Evolutionary conservation across 139 green algal genomes (phyloP), one percentile per base, ranked within the genome.

Genomic region (Nannochloris sp.): DNA sequence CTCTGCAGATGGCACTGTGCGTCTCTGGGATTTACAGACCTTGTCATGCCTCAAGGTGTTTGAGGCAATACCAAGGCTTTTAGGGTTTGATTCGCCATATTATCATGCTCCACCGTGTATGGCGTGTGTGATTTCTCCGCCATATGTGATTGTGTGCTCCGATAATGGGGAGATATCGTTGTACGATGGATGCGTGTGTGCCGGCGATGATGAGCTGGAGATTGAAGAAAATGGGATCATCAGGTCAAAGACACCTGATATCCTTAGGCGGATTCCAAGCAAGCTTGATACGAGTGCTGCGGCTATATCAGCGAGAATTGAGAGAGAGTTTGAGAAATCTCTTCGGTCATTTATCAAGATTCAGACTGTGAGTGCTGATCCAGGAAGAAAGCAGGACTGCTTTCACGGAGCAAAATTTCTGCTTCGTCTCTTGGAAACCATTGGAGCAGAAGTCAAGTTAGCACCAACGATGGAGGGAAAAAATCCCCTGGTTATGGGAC

Each of bases 341-440:
- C 81, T 97, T 62, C 66, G 76, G 13, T 74, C 89, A 11, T 95
- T 97, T 70, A 84, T 96, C 57, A 68, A 72, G 36, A 86, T 97
- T 53, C 70, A 50, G 57, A 93, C 79, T 62, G 80, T 93, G 8
- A 83, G 67, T 59, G 62, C 59, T 36, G 79, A 86, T 66, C 73
- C 74, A 1, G 56, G 49, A 6, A 53, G 82, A 23, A 76, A 67
- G 12, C 88, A 95, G 44, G 87, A 95, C 57, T 93, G 90, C 74
- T 91, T 92, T 65, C 68, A 72, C 14, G 90, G 82, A 10, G 90
- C 91, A 62, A 95, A 93, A 75, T 96, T 89, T 73, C 65, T 96
- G 53, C 75, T 83, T 25, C 73, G 81, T 31, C 78, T 95, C 63
- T 75, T 97, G 37, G 87, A 97, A 73, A 46, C 30, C 14, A 69